These are phyloP conservation scores for Amanita polypyramis DNA, from an alignment of 768 basidiomycete species.

Conservation along the genomic window DNA sequence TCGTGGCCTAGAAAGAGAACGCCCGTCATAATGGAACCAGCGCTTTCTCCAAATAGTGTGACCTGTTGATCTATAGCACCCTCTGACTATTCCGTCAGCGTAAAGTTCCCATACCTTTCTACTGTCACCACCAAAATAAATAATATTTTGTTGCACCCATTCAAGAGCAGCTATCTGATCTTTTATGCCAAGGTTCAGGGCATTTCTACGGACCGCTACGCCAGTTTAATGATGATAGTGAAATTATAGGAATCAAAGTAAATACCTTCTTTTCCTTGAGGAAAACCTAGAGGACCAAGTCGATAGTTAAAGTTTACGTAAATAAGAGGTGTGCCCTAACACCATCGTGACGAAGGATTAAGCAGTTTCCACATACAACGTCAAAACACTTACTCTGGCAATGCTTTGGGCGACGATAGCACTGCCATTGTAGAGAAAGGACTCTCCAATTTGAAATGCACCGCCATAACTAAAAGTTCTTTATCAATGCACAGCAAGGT, in stretches of 20 bases:
- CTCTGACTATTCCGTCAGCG: background rate
- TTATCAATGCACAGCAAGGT: background rate
- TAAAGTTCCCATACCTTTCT: conserved; percentile 20
- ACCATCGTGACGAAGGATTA: background rate
- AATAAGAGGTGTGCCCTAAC: conserved; percentile 28
- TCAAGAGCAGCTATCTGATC: conserved; percentile 29
- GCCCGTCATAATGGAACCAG: conserved; percentile 33
- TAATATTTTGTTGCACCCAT: conserved; percentile 47
- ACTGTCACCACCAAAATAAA: conserved; percentile 46
- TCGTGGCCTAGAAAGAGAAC: conserved; percentile 24
- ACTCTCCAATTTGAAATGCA: conserved; percentile 11
- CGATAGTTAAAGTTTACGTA: conserved; percentile 41
- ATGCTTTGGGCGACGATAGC: conserved; percentile 17
- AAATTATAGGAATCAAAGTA: background rate
- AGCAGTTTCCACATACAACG: background rate
- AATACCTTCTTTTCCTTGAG: conserved; percentile 23
- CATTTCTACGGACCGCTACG: conserved; percentile 19
- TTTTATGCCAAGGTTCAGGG: conserved; percentile 28
- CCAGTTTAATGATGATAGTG: background rate
- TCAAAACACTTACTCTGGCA: conserved; percentile 11
- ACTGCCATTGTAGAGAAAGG: conserved; percentile 21
- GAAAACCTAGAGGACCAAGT: conserved; percentile 36
- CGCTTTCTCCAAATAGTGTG: conserved; percentile 37
- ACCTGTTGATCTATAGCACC: conserved; percentile 18
- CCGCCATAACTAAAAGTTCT: conserved; percentile 11